Evolutionary conservation across 345 rosid species (phyloP), one percentile per base, ranked within the genome.

Genomic region (Eucalyptus globulus): DNA sequence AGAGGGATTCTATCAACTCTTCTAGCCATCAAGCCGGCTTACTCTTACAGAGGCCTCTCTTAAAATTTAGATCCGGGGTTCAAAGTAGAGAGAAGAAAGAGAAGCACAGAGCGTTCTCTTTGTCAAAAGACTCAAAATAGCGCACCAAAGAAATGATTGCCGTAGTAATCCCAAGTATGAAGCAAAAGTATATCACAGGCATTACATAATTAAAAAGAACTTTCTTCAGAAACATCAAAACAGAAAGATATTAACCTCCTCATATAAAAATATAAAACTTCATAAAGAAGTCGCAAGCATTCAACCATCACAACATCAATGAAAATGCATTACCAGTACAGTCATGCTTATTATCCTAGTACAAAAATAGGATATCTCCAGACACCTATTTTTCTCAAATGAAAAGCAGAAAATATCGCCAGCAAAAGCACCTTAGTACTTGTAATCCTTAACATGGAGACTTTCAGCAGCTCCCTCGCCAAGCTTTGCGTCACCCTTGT

Each of bases 371-470:
- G 26, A 86, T 19, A 31, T 51, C 58, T 58, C 56, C 45, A 50
- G 11, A 86, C 24, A 37, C 22, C 43, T 53, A 21, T 15, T 53
- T 58, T 53, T 51, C 45, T 44, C 40, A 51, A 21, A 58, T 37
- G 14, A 50, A 43, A 86, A 86, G 87, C 72, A 37, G 65, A 53
- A 65, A 49, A 4, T 27, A 29, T 37, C 9, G n/a, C 81, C 80
- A 40, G 40, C 49, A 65, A 14, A 44, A 51, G 29, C 27, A 37
- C 67, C 87, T 93, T 89, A 98, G 94, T 98, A 97, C 88, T 95
- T 98, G 95, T 98, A 98, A 92, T 95, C 95, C 94, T 95, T 96
- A 88, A 97, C 99, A 86, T 97, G 99, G 56, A 98, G 99, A 88
- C 98, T 96, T 93, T 98, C 98, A 1, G 95, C 91, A 0, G 99